A percentile compares a stretch with the other conserved stretches of the same genome.
phyloP scores from a whole-genome alignment of 2,329 filamentous ascomycete species.

The Ceratocystis cubensis region DNA sequence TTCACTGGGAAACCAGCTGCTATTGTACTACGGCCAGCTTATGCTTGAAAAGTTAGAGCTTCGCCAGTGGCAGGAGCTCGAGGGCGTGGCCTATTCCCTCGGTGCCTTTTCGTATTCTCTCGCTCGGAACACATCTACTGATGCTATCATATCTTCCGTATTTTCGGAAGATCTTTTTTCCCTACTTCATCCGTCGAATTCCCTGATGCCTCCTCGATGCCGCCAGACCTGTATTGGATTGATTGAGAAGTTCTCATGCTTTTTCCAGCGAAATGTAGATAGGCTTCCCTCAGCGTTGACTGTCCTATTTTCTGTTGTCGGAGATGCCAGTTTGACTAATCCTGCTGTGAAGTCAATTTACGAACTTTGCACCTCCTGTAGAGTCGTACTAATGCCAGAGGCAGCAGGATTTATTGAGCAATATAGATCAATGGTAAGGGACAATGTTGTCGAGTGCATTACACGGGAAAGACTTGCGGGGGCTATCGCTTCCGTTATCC shows the following conservation, averaged over 20 bases:
- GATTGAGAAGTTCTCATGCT: constrained; percentile 61
- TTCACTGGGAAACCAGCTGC: constrained; percentile 42
- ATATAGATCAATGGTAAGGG: constrained; percentile 52
- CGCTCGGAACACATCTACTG: constrained; percentile 43
- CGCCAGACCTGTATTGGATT: constrained; percentile 57
- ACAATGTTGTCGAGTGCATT: constrained; percentile 30
- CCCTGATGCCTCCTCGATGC: constrained; percentile 47
- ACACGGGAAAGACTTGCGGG: constrained; percentile 57
- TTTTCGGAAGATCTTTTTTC: constrained; percentile 40
- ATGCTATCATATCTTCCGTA: constrained; percentile 46
- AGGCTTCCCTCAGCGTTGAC: constrained; percentile 59
- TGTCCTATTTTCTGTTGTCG: constrained; percentile 59
- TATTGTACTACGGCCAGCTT: constrained; percentile 45
- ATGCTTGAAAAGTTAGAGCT: constrained; percentile 31
- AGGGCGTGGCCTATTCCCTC: constrained; percentile 50
- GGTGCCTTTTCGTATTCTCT: constrained; percentile 55
- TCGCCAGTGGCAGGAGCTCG: constrained; percentile 45
- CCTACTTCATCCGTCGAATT: constrained; percentile 25
- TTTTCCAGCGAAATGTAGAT: constrained; percentile 57
- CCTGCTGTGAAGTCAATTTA: constrained; percentile 63
- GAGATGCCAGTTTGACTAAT: constrained; percentile 48
- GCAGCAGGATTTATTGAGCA: constrained; percentile 57
- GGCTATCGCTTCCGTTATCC: constrained; percentile 56
- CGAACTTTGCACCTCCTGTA: constrained; percentile 62
- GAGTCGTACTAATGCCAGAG: constrained; percentile 54